Percentiles rank a stretch among this genome's conserved stretches.
These are phyloP conservation scores for Nematocida ironsii DNA, from an alignment of 371 early-diverging fungal species.

Conservation along the genomic window DNA sequence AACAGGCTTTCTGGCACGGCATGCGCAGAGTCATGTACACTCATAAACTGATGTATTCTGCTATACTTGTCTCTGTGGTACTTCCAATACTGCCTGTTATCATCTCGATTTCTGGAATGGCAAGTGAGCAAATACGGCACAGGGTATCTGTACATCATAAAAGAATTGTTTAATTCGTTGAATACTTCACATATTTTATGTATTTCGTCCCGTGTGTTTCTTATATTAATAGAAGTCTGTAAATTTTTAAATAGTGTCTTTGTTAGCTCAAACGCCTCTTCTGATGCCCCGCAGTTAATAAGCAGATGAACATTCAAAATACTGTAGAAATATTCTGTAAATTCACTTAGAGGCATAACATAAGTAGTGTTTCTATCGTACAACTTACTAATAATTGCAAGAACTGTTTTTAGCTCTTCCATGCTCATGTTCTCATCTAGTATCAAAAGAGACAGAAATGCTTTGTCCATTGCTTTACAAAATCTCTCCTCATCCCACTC, in stretches of 20 bases:
- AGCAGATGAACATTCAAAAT: conserved; percentile 1
- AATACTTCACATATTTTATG: not conserved
- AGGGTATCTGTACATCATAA: not conserved
- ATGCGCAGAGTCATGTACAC: conserved; percentile 5
- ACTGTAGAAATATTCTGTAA: conserved; percentile 1
- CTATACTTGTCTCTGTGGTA: conserved; percentile 10
- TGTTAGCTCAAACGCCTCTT: not conserved
- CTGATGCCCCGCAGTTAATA: not conserved
- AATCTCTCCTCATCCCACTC: not conserved
- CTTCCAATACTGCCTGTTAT: not conserved
- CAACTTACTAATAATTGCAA: not conserved
- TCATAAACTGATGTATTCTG: conserved; percentile 25
- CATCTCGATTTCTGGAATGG: not conserved
- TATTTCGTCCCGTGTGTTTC: not conserved
- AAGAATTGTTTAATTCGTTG: not conserved
- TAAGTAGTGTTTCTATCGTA: not conserved
- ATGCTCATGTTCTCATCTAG: not conserved
- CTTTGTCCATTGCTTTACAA: not conserved
- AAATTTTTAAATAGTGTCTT: not conserved
- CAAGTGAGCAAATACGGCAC: not conserved
- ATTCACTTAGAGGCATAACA: not conserved
- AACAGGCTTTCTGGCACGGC: not conserved
- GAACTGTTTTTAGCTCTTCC: not conserved
- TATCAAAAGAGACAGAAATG: conserved; percentile 10
- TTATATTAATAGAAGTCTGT: not conserved